Conservation (phyloP, 768 basidiomycete species). For the Podaxis sp. region DNA sequence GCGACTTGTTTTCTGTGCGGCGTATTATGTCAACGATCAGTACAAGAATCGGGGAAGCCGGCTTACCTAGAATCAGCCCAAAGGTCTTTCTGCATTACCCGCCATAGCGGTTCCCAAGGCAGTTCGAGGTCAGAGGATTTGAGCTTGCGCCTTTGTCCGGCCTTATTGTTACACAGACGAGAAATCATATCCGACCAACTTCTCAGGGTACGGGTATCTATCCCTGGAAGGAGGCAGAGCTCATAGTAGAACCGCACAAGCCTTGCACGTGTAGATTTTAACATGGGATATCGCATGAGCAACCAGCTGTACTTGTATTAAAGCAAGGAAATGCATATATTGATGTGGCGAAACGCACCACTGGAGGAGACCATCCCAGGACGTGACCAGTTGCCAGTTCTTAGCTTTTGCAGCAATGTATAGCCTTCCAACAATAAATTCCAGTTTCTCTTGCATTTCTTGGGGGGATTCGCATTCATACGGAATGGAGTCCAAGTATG, state of each 20-base stretch:
- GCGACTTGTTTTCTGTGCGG: slow-evolving; percentile 65
- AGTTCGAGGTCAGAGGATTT: slow-evolving; percentile 66
- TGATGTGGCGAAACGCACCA: slow-evolving; percentile 44
- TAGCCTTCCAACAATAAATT: slow-evolving; percentile 67
- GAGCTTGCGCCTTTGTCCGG: slow-evolving; percentile 63
- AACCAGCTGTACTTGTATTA: slow-evolving; percentile 56
- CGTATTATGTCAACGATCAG: slow-evolving; percentile 33
- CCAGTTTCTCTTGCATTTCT: slow-evolving; percentile 69
- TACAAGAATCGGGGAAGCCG: slow-evolving; percentile 50
- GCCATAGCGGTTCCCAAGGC: slow-evolving; percentile 78
- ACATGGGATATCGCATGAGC: slow-evolving; percentile 76
- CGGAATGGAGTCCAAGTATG: slow-evolving; percentile 66
- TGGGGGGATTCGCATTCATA: slow-evolving; percentile 71
- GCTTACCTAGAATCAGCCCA: slow-evolving; percentile 67
- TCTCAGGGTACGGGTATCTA: slow-evolving; percentile 68
- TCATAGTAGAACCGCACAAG: slow-evolving; percentile 79
- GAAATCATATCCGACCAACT: slow-evolving; percentile 80
- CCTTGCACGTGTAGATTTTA: slow-evolving; percentile 64
- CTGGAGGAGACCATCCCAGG: slow-evolving; percentile 80
- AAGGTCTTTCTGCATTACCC: slow-evolving; percentile 66
- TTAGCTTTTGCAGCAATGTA: slow-evolving; percentile 67
- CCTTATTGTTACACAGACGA: slow-evolving; percentile 65
- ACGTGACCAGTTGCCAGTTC: slow-evolving; percentile 71
- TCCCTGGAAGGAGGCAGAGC: slow-evolving; percentile 70
- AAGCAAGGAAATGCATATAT: background rate